These are phyloP conservation scores for Fereydounia khargensis DNA, from an alignment of 1,284 basidiomycete genomes.

Conservation along the genomic window DNA sequence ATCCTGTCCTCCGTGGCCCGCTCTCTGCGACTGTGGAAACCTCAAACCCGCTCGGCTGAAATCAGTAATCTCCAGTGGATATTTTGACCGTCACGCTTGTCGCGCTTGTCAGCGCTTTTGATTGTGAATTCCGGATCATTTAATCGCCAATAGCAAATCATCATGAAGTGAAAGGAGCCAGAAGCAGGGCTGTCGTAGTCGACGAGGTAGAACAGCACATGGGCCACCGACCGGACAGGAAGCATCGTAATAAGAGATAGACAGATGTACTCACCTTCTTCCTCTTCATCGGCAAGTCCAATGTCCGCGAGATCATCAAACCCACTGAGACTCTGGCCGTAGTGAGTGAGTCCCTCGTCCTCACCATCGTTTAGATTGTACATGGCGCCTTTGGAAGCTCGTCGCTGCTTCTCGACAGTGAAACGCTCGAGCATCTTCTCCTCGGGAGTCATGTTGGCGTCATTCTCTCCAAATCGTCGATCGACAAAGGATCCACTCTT, in stretches of 20 bases:
- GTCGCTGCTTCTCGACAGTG: constrained; percentile 68
- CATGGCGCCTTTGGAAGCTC: constrained; percentile 68
- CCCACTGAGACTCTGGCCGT: constrained; percentile 79
- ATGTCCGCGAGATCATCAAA: constrained; percentile 82
- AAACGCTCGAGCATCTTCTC: constrained; percentile 97
- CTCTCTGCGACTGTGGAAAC: no score
- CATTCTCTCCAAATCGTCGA: constrained; percentile 91
- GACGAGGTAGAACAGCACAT: no score
- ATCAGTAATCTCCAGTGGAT: constrained; percentile 58
- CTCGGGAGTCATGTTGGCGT: constrained; percentile 84
- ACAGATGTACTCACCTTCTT: constrained; percentile 34
- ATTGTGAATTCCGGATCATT: constrained; percentile 32
- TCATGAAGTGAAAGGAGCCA: constrained; percentile 10
- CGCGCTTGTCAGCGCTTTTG: constrained; percentile 35
- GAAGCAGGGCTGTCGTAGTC: no score
- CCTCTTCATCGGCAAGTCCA: constrained; percentile 38
- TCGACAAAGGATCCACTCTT: constrained; percentile 87
- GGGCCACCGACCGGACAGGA: no score
- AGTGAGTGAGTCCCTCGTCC: constrained; percentile 72
- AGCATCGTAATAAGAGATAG: no score
- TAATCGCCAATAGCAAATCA: constrained; percentile 44
- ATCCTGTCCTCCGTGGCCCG: no score
- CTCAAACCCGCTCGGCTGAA: no score
- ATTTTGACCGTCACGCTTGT: constrained; percentile 41
- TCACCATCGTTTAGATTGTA: constrained; percentile 83